phyloP scores from a whole-genome alignment of 2,329 filamentous ascomycete genomes.

The Hirsutella minnesotensis region DNA sequence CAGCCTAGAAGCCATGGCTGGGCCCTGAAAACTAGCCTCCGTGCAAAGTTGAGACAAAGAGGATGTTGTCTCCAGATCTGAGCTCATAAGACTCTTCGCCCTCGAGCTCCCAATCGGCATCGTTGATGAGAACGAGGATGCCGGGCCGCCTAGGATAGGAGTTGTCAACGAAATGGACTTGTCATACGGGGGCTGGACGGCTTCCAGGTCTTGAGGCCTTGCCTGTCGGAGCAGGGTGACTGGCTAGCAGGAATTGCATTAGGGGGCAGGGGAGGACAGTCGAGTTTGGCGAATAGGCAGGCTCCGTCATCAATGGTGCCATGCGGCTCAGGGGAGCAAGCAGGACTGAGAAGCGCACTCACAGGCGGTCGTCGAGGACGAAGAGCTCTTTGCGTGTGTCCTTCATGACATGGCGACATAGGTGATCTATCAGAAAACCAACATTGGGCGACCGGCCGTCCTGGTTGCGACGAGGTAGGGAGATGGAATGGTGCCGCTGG shows the following conservation, averaged over 20 bases:
- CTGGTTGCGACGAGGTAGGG: constrained; percentile 51
- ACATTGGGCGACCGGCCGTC: constrained; percentile 55
- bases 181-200: no score
- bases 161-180: not conserved
- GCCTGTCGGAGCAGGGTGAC: constrained; percentile 6
- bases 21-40: constrained; percentile 50
- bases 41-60: constrained; percentile 94
- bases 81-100: constrained; percentile 86
- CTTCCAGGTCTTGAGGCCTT: not conserved
- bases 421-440: constrained; percentile 63
- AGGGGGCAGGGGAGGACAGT: not conserved
- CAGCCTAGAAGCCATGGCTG: not conserved
- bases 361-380: constrained; percentile 79
- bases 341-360: constrained; percentile 22
- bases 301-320: not conserved
- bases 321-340: not conserved
- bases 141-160: constrained; percentile 63
- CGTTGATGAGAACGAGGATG: constrained; percentile 93
- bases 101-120: constrained; percentile 96
- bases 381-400: constrained; percentile 82
- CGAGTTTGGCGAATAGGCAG: constrained; percentile 11
- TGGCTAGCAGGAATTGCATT: constrained; percentile 9
- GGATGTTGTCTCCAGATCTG: constrained; percentile 69
- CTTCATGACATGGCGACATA: constrained; percentile 74
- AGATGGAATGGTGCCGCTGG: constrained; percentile 59